Percentiles rank a stretch among this genome's conserved stretches.
These are phyloP conservation scores for Aureobasidium sp. DNA, from an alignment of 2,329 filamentous ascomycete genomes.

Conservation along the genomic window DNA sequence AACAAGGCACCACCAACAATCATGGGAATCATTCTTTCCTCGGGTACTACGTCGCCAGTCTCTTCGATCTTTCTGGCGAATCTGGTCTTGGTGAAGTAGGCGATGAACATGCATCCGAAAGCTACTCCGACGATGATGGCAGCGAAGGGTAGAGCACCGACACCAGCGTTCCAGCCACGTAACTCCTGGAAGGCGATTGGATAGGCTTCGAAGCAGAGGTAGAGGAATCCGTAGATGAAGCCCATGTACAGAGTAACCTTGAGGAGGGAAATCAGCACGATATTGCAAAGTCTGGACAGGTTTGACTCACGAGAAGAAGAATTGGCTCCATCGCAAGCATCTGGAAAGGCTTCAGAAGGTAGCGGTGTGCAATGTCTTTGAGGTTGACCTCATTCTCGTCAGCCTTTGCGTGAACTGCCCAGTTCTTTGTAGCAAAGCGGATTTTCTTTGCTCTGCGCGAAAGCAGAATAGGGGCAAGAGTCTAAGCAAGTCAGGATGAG, in stretches of 20 bases:
- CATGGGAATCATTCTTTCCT: conserved; percentile 38
- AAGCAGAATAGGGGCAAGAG: conserved; percentile 54
- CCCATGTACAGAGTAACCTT: conserved; percentile 31
- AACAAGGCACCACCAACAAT: conserved; percentile 35
- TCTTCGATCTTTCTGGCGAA: conserved; percentile 25
- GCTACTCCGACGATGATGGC: conserved; percentile 24
- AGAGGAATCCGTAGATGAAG: conserved; percentile 24
- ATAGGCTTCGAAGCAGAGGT: conserved; percentile 23
- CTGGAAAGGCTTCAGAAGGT: conserved; percentile 20
- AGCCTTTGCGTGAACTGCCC: conserved; percentile 58
- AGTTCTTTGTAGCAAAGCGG: conserved; percentile 56
- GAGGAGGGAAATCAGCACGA: not conserved
- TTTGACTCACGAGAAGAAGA: conserved; percentile 26
- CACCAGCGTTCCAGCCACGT: conserved; percentile 20
- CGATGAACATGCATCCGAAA: conserved; percentile 20
- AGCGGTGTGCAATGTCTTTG: conserved; percentile 35
- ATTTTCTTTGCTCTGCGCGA: conserved; percentile 53
- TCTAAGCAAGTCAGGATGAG: not conserved
- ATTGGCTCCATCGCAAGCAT: conserved; percentile 44
- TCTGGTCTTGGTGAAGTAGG: conserved; percentile 16
- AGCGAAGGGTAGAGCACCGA: conserved; percentile 21
- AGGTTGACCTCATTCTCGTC: conserved; percentile 63
- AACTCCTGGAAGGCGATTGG: conserved; percentile 23
- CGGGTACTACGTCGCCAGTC: conserved; percentile 30
- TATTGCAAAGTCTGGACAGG: not conserved